Conservation (phyloP, 352 stramenopile genomes). For the Pythium diclinum region DNA sequence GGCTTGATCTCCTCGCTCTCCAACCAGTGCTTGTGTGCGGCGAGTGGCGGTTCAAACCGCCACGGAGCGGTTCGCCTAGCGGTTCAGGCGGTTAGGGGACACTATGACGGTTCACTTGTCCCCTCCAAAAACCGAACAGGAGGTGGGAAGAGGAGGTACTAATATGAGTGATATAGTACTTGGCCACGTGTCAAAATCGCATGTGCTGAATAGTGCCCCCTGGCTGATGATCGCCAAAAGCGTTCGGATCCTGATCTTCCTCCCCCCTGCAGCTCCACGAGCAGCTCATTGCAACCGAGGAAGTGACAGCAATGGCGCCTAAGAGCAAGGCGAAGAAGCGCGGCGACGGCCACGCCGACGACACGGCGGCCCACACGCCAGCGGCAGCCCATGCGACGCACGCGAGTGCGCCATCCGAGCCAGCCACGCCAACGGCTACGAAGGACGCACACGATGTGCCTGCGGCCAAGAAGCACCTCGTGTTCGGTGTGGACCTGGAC, state of each 20-base stretch:
- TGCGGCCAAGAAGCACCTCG: slow-evolving; percentile 19
- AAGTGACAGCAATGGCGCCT: slow-evolving; percentile 37
- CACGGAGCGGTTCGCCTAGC: not conserved
- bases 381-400: slow-evolving; percentile 8
- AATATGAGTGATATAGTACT: slow-evolving; percentile 11
- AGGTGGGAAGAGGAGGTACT: slow-evolving; percentile 3
- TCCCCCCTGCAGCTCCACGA: not conserved
- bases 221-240: slow-evolving; percentile 3
- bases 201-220: slow-evolving; percentile 12
- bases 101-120: slow-evolving; percentile 2
- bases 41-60: slow-evolving; percentile 13
- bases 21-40: slow-evolving; percentile 54
- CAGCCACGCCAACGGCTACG: slow-evolving; percentile 3
- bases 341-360: slow-evolving; percentile 25
- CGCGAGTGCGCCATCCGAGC: not conserved
- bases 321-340: slow-evolving; percentile 57
- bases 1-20: slow-evolving; percentile 34
- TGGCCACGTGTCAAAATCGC: slow-evolving; percentile 21
- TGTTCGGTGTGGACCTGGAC: slow-evolving; percentile 70
- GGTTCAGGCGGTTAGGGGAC: slow-evolving; percentile 17
- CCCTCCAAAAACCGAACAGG: not conserved
- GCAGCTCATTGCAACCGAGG: slow-evolving; percentile 12
- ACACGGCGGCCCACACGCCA: slow-evolving; percentile 13
- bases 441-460: not conserved
- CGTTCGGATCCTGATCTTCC: slow-evolving; percentile 15